phyloP scores from a whole-genome alignment of 345 rosid genomes.

The Cochlearia excelsa region DNA sequence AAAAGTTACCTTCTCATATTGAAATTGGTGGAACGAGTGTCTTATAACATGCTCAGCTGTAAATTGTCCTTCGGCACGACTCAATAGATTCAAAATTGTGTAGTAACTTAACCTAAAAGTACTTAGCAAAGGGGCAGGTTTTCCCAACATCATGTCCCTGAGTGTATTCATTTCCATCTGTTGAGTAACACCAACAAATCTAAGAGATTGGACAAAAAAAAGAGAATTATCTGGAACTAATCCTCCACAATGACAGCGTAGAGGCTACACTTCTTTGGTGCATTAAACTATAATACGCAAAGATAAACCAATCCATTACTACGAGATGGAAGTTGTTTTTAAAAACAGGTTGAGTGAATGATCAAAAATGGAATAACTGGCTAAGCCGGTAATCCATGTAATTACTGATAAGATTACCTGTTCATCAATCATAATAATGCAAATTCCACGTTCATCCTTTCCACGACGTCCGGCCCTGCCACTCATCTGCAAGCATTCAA shows the following conservation, averaged over 20 bases:
- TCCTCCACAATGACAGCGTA: constrained; percentile 16
- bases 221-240: constrained; percentile 13
- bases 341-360: constrained; percentile 10
- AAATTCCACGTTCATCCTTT: constrained; percentile 93
- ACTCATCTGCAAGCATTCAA: constrained; percentile 70
- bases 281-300: not conserved
- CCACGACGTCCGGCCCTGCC: constrained; percentile 99
- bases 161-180: constrained; percentile 96
- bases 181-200: constrained; percentile 22
- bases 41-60: constrained; percentile 93
- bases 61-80: constrained; percentile 99
- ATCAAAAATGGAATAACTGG: not conserved
- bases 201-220: constrained; percentile 22
- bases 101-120: constrained; percentile 97
- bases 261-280: constrained; percentile 8
- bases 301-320: constrained; percentile 1
- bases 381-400: not conserved
- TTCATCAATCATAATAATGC: constrained; percentile 95
- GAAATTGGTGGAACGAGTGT: constrained; percentile 97
- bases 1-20: constrained; percentile 80
- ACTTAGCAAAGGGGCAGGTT: constrained; percentile 97
- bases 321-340: constrained; percentile 1
- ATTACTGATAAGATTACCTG: constrained; percentile 46
- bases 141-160: constrained; percentile 94
- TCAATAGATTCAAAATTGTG: constrained; percentile 91